Base-by-base conservation (phyloP, 2,329 filamentous ascomycete genomes). In the Colletotrichum falcatum region DNA sequence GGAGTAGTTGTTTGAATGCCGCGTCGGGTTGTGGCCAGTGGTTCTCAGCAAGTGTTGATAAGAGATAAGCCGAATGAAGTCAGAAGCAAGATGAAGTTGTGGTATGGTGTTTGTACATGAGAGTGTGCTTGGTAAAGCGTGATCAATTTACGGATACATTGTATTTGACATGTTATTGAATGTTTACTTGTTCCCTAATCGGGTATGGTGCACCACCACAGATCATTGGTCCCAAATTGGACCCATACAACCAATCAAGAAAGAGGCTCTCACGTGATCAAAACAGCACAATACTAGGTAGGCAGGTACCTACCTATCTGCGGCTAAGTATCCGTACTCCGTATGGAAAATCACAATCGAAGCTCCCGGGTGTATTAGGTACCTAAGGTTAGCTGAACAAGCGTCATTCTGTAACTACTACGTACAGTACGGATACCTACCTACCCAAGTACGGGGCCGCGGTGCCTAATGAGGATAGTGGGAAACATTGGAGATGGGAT, bases 171-270 rank as follows among this genome's bases (percentile, higher is more conserved):
- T 39, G 44, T 26, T 33, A 48, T 12, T 35, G 12, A 8, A 20
- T 68, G 53, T 64, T 68, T 68, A 68, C 65, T 53, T 64, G 33
- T 18, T 64, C n/a, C 53, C 53, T 23, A 58, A 64, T 59, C 42
- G 18, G 65, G 65, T 46, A 67, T 58, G n/a, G 60, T 39, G 20
- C 44, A 9, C 23, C 18, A 16, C 12, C 26, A 35, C 14, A 26
- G 9, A 16, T 35, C 23, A 18, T 5, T 35, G 12, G 23, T 26
- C 35, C 35, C n/a, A n/a, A 30, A 62, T 55, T 37, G 48, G 35
- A 11, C 42, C 3, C 5, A 26, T 26, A 9, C 35, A 26, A 23
- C n/a, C 54, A 56, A 26, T 56, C 54, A 39, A 26, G 8, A 26
- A 1, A 26, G 1, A 14, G 48, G n/a, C n/a, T n/a, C n/a, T 23